These are phyloP conservation scores for Dacryopinax primogenitus DNA, from an alignment of 768 basidiomycete species.

Conservation along the genomic window DNA sequence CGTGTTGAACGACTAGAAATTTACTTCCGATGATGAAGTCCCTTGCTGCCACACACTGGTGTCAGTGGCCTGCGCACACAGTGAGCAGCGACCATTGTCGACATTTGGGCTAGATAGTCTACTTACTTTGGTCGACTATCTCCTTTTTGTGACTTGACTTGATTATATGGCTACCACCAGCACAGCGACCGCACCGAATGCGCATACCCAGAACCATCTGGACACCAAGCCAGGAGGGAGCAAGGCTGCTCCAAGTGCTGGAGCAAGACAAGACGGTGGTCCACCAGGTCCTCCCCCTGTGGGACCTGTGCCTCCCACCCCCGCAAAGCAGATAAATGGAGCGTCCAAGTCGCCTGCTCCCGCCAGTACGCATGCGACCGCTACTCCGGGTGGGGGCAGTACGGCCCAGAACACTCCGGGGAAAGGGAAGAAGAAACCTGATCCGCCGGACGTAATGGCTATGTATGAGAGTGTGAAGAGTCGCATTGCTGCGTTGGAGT, in stretches of 20 bases:
- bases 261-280: not conserved
- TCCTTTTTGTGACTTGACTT: too few species aligned
- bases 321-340: not conserved
- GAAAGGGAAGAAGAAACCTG: conserved; percentile 59
- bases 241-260: too few species aligned
- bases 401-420: not conserved
- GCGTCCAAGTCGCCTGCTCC: not conserved
- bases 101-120: not conserved
- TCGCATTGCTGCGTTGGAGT: conserved; percentile 78
- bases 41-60: not conserved
- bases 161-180: not conserved
- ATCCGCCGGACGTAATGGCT: conserved; percentile 61
- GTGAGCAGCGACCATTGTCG: not conserved
- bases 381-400: not conserved
- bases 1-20: not conserved
- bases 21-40: conserved; percentile 1
- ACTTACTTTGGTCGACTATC: too few species aligned
- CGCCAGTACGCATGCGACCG: not conserved
- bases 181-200: not conserved
- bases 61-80: not conserved
- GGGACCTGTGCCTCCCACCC: not conserved
- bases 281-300: not conserved
- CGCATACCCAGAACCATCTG: not conserved
- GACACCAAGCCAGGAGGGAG: too few species aligned
- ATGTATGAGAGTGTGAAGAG: conserved; percentile 85